A percentile compares a stretch with the other conserved stretches of the same genome.
phyloP scores from a whole-genome alignment of 495 filamentous ascomycete genomes.

The Penicillium silybi region DNA sequence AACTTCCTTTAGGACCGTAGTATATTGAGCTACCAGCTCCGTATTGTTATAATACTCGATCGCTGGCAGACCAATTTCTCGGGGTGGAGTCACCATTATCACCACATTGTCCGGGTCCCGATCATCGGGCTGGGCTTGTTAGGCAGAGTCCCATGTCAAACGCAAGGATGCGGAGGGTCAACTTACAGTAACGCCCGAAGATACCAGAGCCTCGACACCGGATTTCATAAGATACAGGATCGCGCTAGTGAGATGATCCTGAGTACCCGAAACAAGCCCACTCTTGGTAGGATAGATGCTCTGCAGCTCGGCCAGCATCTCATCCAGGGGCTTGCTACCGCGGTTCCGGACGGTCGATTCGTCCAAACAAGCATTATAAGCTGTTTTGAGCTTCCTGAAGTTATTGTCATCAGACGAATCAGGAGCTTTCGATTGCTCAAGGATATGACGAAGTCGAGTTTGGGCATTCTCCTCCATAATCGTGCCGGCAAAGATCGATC shows the following conservation, averaged over 20 bases:
- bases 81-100: conserved; percentile 52
- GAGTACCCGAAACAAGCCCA: conserved; percentile 24
- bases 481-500: conserved; percentile 54
- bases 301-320: conserved; percentile 50
- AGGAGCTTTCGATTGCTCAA: conserved; percentile 54
- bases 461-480: conserved; percentile 58
- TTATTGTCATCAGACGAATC: conserved; percentile 55
- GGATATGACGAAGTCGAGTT: conserved; percentile 56
- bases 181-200: conserved; percentile 47
- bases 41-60: conserved; percentile 63
- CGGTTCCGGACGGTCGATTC: conserved; percentile 48
- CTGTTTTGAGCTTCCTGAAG: conserved; percentile 60
- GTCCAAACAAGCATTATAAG: conserved; percentile 64
- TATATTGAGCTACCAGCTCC: conserved; percentile 50
- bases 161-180: not conserved
- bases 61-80: conserved; percentile 54
- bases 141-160: not conserved
- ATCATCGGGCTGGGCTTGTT: conserved; percentile 47
- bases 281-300: conserved; percentile 51
- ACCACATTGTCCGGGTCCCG: conserved; percentile 61
- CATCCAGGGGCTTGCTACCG: conserved; percentile 50
- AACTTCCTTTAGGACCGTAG: conserved; percentile 43
- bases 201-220: conserved; percentile 47
- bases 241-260: conserved; percentile 46
- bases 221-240: conserved; percentile 52